A percentile compares a stretch with the other conserved stretches of the same genome.
Conservation (phyloP, 2,329 filamentous ascomycete genomes). For the Alternaria solani region DNA sequence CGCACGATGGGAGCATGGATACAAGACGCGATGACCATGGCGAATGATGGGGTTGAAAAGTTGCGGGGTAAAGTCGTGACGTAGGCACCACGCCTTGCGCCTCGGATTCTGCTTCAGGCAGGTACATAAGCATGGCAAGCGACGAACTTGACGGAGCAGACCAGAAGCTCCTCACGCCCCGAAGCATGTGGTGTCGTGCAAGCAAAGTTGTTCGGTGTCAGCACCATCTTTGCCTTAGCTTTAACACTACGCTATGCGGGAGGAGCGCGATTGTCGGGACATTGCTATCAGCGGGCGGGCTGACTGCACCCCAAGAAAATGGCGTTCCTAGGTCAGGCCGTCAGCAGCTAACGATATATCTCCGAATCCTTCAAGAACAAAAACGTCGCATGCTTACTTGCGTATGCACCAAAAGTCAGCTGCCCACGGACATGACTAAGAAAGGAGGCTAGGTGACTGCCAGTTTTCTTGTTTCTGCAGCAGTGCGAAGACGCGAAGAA, state of each 20-base stretch:
- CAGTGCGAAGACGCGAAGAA: background rate
- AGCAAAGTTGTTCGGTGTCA: slow-evolving; percentile 17
- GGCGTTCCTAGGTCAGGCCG: background rate
- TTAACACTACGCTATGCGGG: slow-evolving; percentile 19
- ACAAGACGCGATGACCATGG: background rate
- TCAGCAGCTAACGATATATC: slow-evolving; percentile 1
- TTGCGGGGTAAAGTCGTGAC: slow-evolving; percentile 13
- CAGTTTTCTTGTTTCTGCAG: background rate
- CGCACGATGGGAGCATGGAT: background rate
- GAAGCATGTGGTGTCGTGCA: slow-evolving; percentile 1
- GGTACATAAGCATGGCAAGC: background rate
- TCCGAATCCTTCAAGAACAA: background rate
- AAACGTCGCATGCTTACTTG: background rate
- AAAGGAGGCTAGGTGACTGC: slow-evolving; percentile 17
- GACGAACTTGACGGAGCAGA: background rate
- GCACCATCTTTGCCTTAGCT: slow-evolving; percentile 11
- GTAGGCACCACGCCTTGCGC: background rate
- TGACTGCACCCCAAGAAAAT: slow-evolving; percentile 13
- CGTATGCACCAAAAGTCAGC: slow-evolving; percentile 14
- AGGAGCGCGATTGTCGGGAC: slow-evolving; percentile 21
- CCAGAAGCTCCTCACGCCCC: background rate
- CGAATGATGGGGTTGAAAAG: background rate
- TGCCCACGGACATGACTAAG: slow-evolving; percentile 23
- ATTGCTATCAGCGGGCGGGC: slow-evolving; percentile 7
- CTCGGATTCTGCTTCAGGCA: background rate